Evolutionary conservation across 106 monocot genomes (phyloP), one percentile per base, ranked within the genome.

Genomic region (Dioscorea dumetorum): DNA sequence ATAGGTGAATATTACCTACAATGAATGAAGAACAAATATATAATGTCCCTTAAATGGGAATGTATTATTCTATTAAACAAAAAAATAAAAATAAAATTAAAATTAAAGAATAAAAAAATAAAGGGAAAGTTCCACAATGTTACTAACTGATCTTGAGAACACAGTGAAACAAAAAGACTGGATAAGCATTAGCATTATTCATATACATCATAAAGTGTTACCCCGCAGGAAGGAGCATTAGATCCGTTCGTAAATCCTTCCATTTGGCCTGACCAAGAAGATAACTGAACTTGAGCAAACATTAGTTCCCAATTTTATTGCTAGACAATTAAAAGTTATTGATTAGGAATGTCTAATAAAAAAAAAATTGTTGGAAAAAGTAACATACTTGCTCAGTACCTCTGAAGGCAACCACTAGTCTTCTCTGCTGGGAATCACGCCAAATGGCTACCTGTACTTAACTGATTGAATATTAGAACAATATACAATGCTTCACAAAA

Each of bases 381-480:
- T 24, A 52, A 65, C 72, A 67, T 86, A 94, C 91, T 84, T 97
- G 88, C 71, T 97, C 95, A 80, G 95, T 97, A 50, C 95, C 95
- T 82, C 95, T 79, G 75, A 97, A 97, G 50, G 95, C 88, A 82
- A 97, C 53, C 54, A 91, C 76, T 31, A 97, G 58, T 70, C 88
- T 88, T 76, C 80, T 97, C 31, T 82, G 66, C 28, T 67, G 33
- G 58, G 76, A 68, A 84, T 97, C 95, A 67, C 91, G 82, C 95
- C 95, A 97, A 62, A 97, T 82, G 16, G 91, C 91, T 49, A 97
- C 95, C 88, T 94, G 75, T 50, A 41, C 10, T 41, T 41, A 80
- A 48, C 58, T 49, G 50, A 65, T 53, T 24, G 13, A 20, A 61
- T 51, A 14, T 57, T 16, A 60, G 7, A 67, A 54, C 23, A 49